Percentiles rank a stretch among this genome's conserved stretches.
Evolutionary conservation across 1,284 basidiomycete genomes (phyloP).

Genomic region (Melampsora americana): DNA sequence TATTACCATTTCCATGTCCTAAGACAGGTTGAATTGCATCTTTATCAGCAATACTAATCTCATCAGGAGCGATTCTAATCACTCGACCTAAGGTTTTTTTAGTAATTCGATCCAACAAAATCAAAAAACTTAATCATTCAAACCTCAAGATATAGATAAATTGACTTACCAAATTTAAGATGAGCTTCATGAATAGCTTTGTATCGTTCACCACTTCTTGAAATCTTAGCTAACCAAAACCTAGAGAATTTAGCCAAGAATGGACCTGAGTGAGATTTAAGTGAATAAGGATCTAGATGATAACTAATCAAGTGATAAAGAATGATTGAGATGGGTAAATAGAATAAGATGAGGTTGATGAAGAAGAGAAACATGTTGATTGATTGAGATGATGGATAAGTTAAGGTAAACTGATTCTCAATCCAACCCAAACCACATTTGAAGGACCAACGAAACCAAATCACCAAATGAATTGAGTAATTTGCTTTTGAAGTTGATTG

Average conservation of each 20-base stretch:
- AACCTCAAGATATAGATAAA: neutral
- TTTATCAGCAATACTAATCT: constrained; percentile 76
- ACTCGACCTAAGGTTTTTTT: too few species aligned
- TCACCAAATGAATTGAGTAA: too few species aligned
- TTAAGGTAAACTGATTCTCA: neutral
- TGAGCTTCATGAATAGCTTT: constrained; percentile 73
- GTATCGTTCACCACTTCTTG: constrained; percentile 69
- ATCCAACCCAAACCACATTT: neutral
- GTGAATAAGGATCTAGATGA: neutral
- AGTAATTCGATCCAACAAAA: too few species aligned
- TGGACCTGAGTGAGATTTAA: constrained; percentile 64
- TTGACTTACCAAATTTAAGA: constrained; percentile 65
- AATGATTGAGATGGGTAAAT: neutral
- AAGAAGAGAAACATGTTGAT: neutral
- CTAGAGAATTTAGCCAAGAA: constrained; percentile 71
- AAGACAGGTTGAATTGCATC: constrained; percentile 62
- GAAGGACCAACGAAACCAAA: too few species aligned
- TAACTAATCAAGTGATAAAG: constrained; percentile 4
- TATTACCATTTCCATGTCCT: constrained; percentile 44
- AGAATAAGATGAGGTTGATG: neutral
- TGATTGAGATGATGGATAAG: too few species aligned
- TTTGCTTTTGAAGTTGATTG: too few species aligned
- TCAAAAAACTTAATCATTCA: neutral
- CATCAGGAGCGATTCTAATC: constrained; percentile 82
- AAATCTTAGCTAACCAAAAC: constrained; percentile 69